phyloP scores from a whole-genome alignment of 495 filamentous ascomycete species.

The Filosporella fistucella region DNA sequence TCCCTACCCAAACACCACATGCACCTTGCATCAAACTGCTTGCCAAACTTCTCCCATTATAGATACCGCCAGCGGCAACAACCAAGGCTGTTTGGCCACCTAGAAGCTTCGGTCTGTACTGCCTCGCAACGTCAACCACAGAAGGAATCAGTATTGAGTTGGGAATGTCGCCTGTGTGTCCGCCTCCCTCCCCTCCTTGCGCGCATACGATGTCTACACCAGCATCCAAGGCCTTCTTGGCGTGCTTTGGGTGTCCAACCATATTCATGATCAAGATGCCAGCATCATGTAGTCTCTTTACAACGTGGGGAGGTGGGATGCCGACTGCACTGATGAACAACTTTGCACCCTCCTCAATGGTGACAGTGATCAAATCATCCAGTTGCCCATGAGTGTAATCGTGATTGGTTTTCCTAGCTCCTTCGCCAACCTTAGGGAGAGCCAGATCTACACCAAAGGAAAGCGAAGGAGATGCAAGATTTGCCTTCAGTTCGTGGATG shows the following conservation, averaged over 20 bases:
- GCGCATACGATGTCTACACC: constrained; percentile 84
- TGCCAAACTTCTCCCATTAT: constrained; percentile 67
- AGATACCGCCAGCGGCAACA: constrained; percentile 72
- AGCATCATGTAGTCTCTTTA: constrained; percentile 67
- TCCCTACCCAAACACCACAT: constrained; percentile 77
- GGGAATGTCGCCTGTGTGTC: constrained; percentile 75
- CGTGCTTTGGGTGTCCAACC: constrained; percentile 89
- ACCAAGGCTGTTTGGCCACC: constrained; percentile 56
- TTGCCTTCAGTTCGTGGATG: constrained; percentile 75
- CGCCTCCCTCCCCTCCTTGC: constrained; percentile 76
- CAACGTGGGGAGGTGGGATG: constrained; percentile 63
- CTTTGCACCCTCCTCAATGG: constrained; percentile 69
- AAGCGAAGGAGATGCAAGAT: constrained; percentile 54
- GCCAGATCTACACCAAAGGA: constrained; percentile 88
- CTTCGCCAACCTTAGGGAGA: constrained; percentile 76
- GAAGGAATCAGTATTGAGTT: constrained; percentile 69
- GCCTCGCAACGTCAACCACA: constrained; percentile 65
- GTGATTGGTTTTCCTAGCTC: constrained; percentile 80
- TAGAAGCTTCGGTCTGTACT: constrained; percentile 49
- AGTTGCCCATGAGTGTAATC: constrained; percentile 85
- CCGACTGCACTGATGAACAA: constrained; percentile 83
- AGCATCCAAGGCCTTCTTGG: constrained; percentile 71
- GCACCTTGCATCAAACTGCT: constrained; percentile 70
- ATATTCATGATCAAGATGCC: constrained; percentile 89
- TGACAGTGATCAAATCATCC: constrained; percentile 76